phyloP scores from a whole-genome alignment of 768 basidiomycete genomes.

The Pleurotus giganteus region DNA sequence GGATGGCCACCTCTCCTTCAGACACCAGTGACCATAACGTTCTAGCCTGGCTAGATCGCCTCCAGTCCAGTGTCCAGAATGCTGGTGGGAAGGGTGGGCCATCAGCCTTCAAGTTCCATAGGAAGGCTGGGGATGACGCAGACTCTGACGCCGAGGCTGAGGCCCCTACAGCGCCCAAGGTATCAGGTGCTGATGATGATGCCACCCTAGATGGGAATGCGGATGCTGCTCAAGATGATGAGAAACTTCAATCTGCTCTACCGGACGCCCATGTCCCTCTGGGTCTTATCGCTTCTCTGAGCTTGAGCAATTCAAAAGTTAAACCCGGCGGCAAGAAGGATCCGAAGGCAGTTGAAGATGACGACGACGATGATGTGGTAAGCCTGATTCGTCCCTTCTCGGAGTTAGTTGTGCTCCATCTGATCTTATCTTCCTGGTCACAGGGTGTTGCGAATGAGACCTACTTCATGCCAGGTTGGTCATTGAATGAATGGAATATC shows the following conservation, averaged over 20 bases:
- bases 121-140: conserved; percentile 32
- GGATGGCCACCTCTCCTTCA: conserved; percentile 73
- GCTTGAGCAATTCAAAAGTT: conserved; percentile 52
- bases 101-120: conserved; percentile 42
- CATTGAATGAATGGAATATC: conserved; percentile 4
- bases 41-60: conserved; percentile 72
- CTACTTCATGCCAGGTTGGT: conserved; percentile 75
- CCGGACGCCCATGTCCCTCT: conserved; percentile 75
- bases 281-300: conserved; percentile 71
- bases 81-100: conserved; percentile 41
- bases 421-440: conserved; percentile 7
- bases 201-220: conserved; percentile 22
- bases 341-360: conserved; percentile 31
- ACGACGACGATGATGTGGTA: conserved; percentile 68
- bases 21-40: conserved; percentile 68
- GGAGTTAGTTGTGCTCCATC: conserved; percentile 12
- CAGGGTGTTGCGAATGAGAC: conserved; percentile 80
- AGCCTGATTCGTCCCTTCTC: conserved; percentile 16
- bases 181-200: conserved; percentile 16
- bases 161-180: conserved; percentile 11
- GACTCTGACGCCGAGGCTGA: conserved; percentile 44
- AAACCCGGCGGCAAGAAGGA: conserved; percentile 23
- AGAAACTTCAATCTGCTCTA: conserved; percentile 47
- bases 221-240: conserved; percentile 37
- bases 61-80: conserved; percentile 58